These are phyloP conservation scores for Aspergillus versicolor DNA, from an alignment of 2,329 filamentous ascomycete species.

Conservation along the genomic window DNA sequence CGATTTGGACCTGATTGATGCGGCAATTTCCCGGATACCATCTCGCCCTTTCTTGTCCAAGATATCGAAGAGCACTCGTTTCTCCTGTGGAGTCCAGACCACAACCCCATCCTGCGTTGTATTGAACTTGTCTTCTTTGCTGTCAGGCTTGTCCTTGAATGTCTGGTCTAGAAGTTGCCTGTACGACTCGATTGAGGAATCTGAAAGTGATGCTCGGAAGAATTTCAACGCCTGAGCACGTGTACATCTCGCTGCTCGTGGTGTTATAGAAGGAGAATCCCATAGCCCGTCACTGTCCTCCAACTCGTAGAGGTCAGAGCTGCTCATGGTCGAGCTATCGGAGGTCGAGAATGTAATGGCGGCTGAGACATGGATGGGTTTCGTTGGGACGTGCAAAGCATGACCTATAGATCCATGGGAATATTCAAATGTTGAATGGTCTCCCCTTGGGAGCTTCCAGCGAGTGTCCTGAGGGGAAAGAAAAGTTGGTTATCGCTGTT, in stretches of 20 bases:
- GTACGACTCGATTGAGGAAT: slow-evolving; percentile 53
- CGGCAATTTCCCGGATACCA: slow-evolving; percentile 62
- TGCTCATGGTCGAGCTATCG: slow-evolving; percentile 51
- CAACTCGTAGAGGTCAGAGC: slow-evolving; percentile 31
- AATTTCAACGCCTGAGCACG: slow-evolving; percentile 14
- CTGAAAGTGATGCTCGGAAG: slow-evolving; percentile 29
- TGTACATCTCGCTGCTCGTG: slow-evolving; percentile 1
- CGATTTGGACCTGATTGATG: slow-evolving; percentile 68
- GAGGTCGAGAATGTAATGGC: slow-evolving; percentile 39
- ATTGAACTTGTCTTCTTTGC: slow-evolving; percentile 26
- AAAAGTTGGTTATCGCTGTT: slow-evolving; percentile 8
- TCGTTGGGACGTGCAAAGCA: slow-evolving; percentile 20
- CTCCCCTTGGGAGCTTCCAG: neutral
- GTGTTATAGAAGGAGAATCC: slow-evolving; percentile 3
- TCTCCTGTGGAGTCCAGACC: slow-evolving; percentile 70
- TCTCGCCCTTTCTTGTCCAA: slow-evolving; percentile 64
- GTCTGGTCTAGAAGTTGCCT: slow-evolving; percentile 55
- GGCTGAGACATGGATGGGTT: slow-evolving; percentile 25
- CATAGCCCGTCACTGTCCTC: slow-evolving; percentile 24
- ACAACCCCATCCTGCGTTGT: slow-evolving; percentile 66
- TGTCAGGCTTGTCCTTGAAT: slow-evolving; percentile 27
- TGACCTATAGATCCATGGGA: slow-evolving; percentile 17
- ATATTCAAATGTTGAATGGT: neutral
- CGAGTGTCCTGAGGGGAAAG: neutral
- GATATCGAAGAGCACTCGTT: slow-evolving; percentile 66